Percentiles rank a stretch among this genome's conserved stretches.
These are phyloP conservation scores for Beauveria caledonica DNA, from an alignment of 2,329 filamentous ascomycete genomes.

Conservation along the genomic window DNA sequence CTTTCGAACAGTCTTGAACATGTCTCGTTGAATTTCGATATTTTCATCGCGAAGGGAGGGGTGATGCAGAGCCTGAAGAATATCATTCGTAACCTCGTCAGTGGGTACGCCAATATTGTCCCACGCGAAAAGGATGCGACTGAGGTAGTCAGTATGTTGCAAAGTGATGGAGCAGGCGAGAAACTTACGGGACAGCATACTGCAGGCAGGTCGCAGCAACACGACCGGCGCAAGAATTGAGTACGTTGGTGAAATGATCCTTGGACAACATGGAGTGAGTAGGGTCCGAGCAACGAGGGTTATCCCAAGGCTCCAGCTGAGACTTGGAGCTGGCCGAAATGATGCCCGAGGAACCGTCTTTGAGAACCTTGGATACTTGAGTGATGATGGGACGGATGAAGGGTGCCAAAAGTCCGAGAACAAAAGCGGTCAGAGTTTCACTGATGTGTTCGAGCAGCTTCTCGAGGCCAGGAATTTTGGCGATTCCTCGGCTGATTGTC, in stretches of 20 bases:
- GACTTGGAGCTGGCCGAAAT: constrained; percentile 61
- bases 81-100: constrained; percentile 74
- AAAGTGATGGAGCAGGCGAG: neutral
- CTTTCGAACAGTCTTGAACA: constrained; percentile 77
- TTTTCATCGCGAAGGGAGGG: constrained; percentile 69
- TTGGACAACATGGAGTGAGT: constrained; percentile 73
- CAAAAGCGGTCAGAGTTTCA: constrained; percentile 85
- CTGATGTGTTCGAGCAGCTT: constrained; percentile 87
- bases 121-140: constrained; percentile 83
- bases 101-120: constrained; percentile 77
- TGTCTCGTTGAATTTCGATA: constrained; percentile 73
- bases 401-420: constrained; percentile 82
- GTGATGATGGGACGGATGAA: constrained; percentile 90
- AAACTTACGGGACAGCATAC: constrained; percentile 69
- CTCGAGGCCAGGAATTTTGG: constrained; percentile 88
- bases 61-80: constrained; percentile 81
- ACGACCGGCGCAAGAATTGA: constrained; percentile 69
- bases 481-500: constrained; percentile 73
- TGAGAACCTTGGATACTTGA: constrained; percentile 73
- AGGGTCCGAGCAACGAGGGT: constrained; percentile 65
- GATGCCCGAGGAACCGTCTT: constrained; percentile 71
- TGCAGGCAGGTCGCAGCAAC: constrained; percentile 70
- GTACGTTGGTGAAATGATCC: constrained; percentile 73
- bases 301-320: constrained; percentile 74
- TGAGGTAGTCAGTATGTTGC: constrained; percentile 19